Evolutionary conservation across 768 basidiomycete species (phyloP).

Genomic region (Phanerochaete sordida): DNA sequence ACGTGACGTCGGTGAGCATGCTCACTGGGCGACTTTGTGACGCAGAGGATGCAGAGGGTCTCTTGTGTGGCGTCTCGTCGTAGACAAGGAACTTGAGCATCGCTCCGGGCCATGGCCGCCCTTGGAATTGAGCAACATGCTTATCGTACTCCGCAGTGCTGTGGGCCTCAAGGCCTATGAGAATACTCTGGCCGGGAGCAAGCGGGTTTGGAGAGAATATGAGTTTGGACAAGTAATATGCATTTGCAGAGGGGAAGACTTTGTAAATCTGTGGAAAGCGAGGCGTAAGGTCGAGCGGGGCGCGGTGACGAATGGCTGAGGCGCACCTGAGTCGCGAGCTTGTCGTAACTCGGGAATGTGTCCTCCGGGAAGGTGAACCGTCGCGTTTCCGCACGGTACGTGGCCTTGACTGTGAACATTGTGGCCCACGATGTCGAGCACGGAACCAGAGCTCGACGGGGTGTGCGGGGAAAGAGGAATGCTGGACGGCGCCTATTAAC

Average conservation of each 20-base stretch:
- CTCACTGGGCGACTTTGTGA: not conserved
- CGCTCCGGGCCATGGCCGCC: conserved; percentile 52
- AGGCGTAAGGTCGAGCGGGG: conserved; percentile 1
- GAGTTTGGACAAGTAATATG: conserved; percentile 62
- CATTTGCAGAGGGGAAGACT: conserved; percentile 60
- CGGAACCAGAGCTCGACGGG: not conserved
- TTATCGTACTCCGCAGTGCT: conserved; percentile 54
- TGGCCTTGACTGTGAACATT: conserved; percentile 81
- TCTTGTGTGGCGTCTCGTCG: conserved; percentile 40
- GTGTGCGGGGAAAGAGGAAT: conserved; percentile 16
- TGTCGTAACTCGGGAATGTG: conserved; percentile 58
- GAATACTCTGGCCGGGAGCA: conserved; percentile 48
- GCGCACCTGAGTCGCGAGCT: conserved; percentile 62
- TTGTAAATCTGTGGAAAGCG: conserved; percentile 52
- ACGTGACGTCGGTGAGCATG: not conserved
- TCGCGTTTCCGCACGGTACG: conserved; percentile 66
- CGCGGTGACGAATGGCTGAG: not conserved
- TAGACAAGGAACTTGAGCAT: conserved; percentile 60
- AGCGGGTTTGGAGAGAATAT: conserved; percentile 61
- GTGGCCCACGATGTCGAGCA: conserved; percentile 27
- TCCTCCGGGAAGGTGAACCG: conserved; percentile 54
- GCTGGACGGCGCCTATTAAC: conserved; percentile 3
- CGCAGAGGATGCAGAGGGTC: not conserved
- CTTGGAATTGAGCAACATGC: conserved; percentile 45
- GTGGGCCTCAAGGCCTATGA: conserved; percentile 60